These are phyloP conservation scores for Acer campestre DNA, from an alignment of 345 rosid genomes.

Conservation along the genomic window DNA sequence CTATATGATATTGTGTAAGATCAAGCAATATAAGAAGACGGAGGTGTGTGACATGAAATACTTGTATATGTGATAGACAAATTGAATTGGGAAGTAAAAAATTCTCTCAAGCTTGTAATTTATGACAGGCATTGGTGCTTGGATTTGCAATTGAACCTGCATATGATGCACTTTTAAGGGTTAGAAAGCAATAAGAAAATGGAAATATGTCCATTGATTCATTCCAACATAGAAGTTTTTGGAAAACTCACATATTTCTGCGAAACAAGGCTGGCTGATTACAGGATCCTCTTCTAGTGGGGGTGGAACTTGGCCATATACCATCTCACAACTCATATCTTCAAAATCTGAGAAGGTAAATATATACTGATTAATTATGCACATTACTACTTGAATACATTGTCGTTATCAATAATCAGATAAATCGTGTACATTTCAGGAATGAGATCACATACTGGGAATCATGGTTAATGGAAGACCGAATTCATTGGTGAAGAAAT, in stretches of 20 bases:
- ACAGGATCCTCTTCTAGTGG: conserved; percentile 74
- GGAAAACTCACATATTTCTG: conserved; percentile 54
- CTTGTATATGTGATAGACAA: neutral
- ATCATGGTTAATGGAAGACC: conserved; percentile 96
- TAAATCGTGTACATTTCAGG: neutral
- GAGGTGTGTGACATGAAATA: neutral
- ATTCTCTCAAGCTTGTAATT: conserved; percentile 46
- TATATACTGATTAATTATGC: neutral
- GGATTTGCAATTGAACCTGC: conserved; percentile 63
- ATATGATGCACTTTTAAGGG: neutral
- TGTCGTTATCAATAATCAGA: neutral
- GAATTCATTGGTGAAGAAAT: conserved; percentile 97
- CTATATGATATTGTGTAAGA: neutral
- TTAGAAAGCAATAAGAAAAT: conserved; percentile 11
- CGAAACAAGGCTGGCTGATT: conserved; percentile 62
- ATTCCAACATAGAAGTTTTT: neutral
- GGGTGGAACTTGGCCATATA: conserved; percentile 86
- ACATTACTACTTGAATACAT: neutral
- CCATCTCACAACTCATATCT: conserved; percentile 98
- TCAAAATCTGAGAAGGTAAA: conserved; percentile 68
- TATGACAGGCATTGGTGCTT: conserved; percentile 46
- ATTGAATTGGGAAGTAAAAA: neutral
- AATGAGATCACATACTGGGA: conserved; percentile 54
- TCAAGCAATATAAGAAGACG: conserved; percentile 3
- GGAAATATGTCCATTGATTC: neutral